Percentiles rank a stretch among this genome's conserved stretches.
phyloP scores from a whole-genome alignment of 495 filamentous ascomycete genomes.

The Baudoinia panamericana region DNA sequence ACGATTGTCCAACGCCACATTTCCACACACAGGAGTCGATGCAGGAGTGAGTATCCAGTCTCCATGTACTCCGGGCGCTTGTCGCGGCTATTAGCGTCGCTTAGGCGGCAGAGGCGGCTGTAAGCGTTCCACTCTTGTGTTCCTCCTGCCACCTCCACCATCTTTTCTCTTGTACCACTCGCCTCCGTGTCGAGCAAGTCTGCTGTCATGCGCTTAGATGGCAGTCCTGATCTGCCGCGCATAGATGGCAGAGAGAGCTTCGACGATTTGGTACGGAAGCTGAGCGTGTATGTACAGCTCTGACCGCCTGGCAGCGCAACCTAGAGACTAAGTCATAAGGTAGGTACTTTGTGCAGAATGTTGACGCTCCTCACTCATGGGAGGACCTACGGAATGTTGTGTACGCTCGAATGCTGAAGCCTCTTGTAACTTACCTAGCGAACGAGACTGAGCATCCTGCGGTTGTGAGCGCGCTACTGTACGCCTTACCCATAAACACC shows the following conservation, averaged over 20 bases:
- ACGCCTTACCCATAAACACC: too few species aligned
- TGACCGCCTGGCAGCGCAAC: neutral
- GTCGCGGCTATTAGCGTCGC: too few species aligned
- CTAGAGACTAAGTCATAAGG: conserved; percentile 1
- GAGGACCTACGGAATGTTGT: conserved; percentile 62
- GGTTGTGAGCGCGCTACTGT: conserved; percentile 71
- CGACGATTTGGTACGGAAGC: conserved; percentile 8
- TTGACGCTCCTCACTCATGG: conserved; percentile 58
- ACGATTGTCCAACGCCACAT: too few species aligned
- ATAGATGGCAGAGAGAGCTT: conserved; percentile 12
- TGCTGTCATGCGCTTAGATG: too few species aligned
- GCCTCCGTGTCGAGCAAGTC: too few species aligned
- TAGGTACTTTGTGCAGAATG: conserved; percentile 52
- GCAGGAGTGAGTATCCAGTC: too few species aligned
- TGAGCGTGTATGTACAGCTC: conserved; percentile 6
- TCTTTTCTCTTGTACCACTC: too few species aligned
- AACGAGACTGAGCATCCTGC: conserved; percentile 55
- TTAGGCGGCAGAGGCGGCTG: too few species aligned
- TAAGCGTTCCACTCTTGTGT: too few species aligned
- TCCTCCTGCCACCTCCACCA: too few species aligned
- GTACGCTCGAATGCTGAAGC: conserved; percentile 48
- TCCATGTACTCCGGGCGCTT: too few species aligned
- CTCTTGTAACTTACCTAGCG: conserved; percentile 52
- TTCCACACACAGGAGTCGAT: too few species aligned
- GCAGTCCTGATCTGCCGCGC: conserved; percentile 1